Evolutionary conservation across 2,329 filamentous ascomycete species (phyloP), one percentile per base, ranked within the genome.

Genomic region (Saccharata proteae): DNA sequence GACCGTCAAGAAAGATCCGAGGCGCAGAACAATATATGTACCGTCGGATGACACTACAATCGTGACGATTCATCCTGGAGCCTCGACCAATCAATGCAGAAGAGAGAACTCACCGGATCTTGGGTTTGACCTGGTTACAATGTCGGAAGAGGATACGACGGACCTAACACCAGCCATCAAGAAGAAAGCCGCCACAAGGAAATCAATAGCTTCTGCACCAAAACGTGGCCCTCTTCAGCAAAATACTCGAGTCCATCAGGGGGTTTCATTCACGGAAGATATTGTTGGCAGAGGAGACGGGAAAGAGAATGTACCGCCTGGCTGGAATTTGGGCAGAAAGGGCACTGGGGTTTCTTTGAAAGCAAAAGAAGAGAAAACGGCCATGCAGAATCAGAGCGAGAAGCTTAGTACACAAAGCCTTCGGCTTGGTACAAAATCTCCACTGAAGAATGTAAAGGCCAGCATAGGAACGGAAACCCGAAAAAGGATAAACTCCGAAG

Each of bases 301-400:
- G 5, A 78, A 78, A 42, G 73, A 77, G 47, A 78, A 77, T 39
- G 44, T 74, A 4, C 71, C 71, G 10, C 73, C 71, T 1, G 63
- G 62, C 4, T 31, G 40, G 42, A 17, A 23, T n/a, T n/a, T n/a
- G n/a, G n/a, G n/a, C n/a, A n/a, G n/a, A n/a, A n/a, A n/a, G n/a
- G n/a, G 14, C 19, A 33, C 38, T 8, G 28, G n/a, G n/a, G 40
- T 46, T 32, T 43, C 46, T 10, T 40, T 47, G 4, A 32, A 36
- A 30, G 18, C 7, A 26, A 15, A 30, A 24, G 9, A 23, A 15
- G 6, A 10, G 12, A 26, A 40, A 27, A 46, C 48, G 18, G 10
- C 24, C n/a, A n/a, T n/a, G n/a, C n/a, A n/a, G n/a, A n/a, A n/a
- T n/a, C n/a, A n/a, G n/a, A n/a, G n/a, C n/a, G n/a, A n/a, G n/a